Percentiles rank a stretch among this genome's conserved stretches.
Conservation (phyloP, 495 filamentous ascomycete genomes). For the Podospora conica region DNA sequence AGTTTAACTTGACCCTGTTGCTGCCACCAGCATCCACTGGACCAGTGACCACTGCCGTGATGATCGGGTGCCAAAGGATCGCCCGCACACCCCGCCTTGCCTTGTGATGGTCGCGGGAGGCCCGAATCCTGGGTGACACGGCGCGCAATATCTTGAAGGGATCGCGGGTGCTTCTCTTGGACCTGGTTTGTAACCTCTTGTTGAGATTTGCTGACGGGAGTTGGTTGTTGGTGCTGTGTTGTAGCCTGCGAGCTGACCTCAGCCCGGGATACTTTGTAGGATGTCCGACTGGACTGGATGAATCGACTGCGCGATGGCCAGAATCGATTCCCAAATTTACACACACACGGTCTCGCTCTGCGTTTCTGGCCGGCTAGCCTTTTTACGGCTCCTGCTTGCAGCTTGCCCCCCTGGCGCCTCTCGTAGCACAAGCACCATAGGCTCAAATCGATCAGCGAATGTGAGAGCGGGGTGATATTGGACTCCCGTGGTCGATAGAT, state of each 20-base stretch:
- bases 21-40: not conserved
- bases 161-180: not conserved
- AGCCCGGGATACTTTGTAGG: not conserved
- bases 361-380: constrained; percentile 7
- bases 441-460: constrained; percentile 20
- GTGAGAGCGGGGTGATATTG: constrained; percentile 13
- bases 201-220: not conserved
- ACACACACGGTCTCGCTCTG: not conserved
- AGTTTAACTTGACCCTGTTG: constrained; percentile 5
- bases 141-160: not conserved
- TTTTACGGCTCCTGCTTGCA: constrained; percentile 10
- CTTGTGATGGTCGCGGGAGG: not conserved
- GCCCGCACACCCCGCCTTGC: not conserved
- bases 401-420: not conserved
- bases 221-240: not conserved
- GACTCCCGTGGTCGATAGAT: constrained; percentile 17
- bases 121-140: not conserved
- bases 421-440: constrained; percentile 10
- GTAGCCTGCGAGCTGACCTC: not conserved
- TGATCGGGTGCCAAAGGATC: not conserved
- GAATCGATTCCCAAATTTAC: constrained; percentile 4
- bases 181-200: not conserved
- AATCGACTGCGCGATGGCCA: constrained; percentile 7
- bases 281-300: not conserved
- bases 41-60: constrained; percentile 1